A percentile compares a stretch with the other conserved stretches of the same genome.
Conservation (phyloP, 2,329 filamentous ascomycete genomes). For the Aureobasidium musti region DNA sequence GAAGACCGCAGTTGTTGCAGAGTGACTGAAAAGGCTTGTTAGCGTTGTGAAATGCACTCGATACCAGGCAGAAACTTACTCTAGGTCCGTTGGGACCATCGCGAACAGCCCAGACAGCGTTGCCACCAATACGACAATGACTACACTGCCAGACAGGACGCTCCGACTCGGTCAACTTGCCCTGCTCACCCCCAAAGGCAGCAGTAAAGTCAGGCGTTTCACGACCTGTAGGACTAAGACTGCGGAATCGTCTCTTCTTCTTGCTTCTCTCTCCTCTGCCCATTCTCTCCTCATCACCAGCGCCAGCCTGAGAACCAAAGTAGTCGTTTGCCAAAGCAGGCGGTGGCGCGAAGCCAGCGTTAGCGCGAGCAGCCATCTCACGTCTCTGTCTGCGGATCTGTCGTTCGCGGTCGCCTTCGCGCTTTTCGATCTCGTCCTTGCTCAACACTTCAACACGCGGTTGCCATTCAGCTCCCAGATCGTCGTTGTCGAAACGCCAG, state of each 20-base stretch:
- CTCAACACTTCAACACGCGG: slow-evolving; percentile 63
- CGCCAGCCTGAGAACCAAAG: slow-evolving; percentile 54
- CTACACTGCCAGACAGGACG: slow-evolving; percentile 80
- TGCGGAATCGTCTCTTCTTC: slow-evolving; percentile 91
- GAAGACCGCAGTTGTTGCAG: slow-evolving; percentile 88
- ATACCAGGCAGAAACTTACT: slow-evolving; percentile 56
- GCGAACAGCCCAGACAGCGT: slow-evolving; percentile 89
- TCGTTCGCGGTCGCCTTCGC: slow-evolving; percentile 89
- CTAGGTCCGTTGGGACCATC: slow-evolving; percentile 84
- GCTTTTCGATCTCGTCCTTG: slow-evolving; percentile 96
- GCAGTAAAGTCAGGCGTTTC: slow-evolving; percentile 75
- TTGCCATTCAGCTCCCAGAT: slow-evolving; percentile 63
- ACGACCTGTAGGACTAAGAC: slow-evolving; percentile 77
- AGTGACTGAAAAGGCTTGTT: slow-evolving; percentile 61
- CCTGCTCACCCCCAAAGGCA: slow-evolving; percentile 66
- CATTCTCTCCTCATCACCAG: slow-evolving; percentile 71
- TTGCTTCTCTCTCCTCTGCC: slow-evolving; percentile 90
- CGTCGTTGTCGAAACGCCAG: slow-evolving; percentile 94
- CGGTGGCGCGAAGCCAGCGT: slow-evolving; percentile 50
- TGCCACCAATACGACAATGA: slow-evolving; percentile 86
- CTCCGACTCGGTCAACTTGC: slow-evolving; percentile 70
- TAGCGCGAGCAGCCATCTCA: slow-evolving; percentile 80
- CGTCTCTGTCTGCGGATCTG: slow-evolving; percentile 83
- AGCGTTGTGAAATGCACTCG: slow-evolving; percentile 33
- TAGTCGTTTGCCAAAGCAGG: slow-evolving; percentile 52